phyloP scores from a whole-genome alignment of 2,329 filamentous ascomycete species.

The Magnaporthiopsis incrustans region DNA sequence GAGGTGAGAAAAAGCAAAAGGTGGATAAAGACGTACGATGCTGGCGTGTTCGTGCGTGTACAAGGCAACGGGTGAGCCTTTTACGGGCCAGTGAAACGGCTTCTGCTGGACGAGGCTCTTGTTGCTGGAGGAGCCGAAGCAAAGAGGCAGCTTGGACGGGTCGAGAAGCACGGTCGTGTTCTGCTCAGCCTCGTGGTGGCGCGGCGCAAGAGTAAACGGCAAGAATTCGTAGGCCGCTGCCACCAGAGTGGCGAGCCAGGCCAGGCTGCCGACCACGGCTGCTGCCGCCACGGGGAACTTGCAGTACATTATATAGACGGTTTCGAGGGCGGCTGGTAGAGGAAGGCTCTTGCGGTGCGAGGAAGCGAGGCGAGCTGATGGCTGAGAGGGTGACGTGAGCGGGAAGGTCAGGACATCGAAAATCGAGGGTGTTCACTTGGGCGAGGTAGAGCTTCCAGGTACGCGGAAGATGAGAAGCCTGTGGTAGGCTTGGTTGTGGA shows the following conservation, averaged over 20 bases:
- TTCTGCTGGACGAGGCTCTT: not conserved
- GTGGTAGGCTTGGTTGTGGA: too few species aligned
- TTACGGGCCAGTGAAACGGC: not conserved
- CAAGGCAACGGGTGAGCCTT: not conserved
- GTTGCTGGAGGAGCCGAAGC: not conserved
- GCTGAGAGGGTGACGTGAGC: not conserved
- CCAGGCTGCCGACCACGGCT: not conserved
- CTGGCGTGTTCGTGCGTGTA: not conserved
- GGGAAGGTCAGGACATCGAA: not conserved
- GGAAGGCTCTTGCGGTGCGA: not conserved
- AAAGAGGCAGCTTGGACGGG: not conserved
- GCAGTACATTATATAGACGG: not conserved
- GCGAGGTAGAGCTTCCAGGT: not conserved
- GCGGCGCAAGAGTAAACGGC: not conserved
- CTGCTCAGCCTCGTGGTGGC: not conserved
- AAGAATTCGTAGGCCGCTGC: too few species aligned
- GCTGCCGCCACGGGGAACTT: not conserved
- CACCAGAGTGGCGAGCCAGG: not conserved
- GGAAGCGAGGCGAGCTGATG: too few species aligned
- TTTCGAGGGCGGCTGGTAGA: not conserved
- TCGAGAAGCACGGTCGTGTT: not conserved
- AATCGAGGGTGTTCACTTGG: not conserved
- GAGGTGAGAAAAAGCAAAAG: not conserved
- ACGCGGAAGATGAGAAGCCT: too few species aligned
- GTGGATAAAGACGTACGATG: not conserved